These are phyloP conservation scores for Drechmeria coniospora DNA, from an alignment of 2,329 filamentous ascomycete genomes.

Conservation along the genomic window DNA sequence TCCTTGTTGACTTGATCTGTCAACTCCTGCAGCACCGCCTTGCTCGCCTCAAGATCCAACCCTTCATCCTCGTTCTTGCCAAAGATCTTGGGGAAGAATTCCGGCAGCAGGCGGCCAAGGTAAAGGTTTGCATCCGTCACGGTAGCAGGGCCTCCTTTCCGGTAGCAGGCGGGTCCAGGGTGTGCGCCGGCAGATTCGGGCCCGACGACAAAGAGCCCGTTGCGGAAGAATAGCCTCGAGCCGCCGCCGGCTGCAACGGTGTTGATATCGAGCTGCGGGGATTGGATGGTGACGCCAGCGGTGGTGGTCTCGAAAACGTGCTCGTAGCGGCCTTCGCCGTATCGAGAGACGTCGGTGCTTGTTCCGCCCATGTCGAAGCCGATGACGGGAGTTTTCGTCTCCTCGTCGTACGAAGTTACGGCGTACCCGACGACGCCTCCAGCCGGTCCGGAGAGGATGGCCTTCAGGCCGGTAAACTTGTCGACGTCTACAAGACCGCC, in stretches of 20 bases:
- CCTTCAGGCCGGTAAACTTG: constrained; percentile 52
- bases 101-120: constrained; percentile 42
- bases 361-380: constrained; percentile 65
- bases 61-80: constrained; percentile 9
- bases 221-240: constrained; percentile 54
- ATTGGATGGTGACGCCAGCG: constrained; percentile 64
- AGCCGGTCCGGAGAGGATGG: constrained; percentile 60
- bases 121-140: constrained; percentile 60
- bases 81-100: constrained; percentile 54
- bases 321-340: constrained; percentile 27
- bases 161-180: constrained; percentile 57
- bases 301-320: constrained; percentile 58
- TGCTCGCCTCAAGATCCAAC: constrained; percentile 24
- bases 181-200: constrained; percentile 57
- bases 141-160: constrained; percentile 56
- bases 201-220: constrained; percentile 58
- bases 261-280: constrained; percentile 67
- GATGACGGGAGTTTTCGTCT: constrained; percentile 54
- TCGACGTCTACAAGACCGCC: constrained; percentile 36
- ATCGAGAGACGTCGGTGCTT: constrained; percentile 58
- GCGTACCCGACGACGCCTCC: constrained; percentile 66
- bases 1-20: constrained; percentile 23
- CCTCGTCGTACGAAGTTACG: constrained; percentile 53
- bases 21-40: constrained; percentile 24
- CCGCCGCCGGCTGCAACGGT: constrained; percentile 66